Evolutionary conservation across 2,329 filamentous ascomycete species (phyloP), one percentile per base, ranked within the genome.

Genomic region (Cladobotryum protrusum): DNA sequence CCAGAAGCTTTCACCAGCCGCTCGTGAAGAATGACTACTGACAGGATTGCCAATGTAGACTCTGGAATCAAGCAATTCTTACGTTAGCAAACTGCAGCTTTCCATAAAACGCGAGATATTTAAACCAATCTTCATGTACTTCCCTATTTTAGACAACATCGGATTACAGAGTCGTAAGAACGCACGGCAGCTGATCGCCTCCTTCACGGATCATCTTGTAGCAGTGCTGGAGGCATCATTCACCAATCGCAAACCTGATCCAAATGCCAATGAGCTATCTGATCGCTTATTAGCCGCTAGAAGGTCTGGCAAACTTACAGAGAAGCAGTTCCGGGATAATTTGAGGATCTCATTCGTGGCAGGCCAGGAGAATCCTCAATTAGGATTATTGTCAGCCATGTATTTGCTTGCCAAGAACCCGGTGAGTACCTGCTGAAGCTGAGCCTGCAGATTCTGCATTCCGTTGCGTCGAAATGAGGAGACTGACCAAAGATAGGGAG

Each of bases 351-450:
- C 63, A 1, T 72, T 71, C 43, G 60, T 72, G 13, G 69, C 70
- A 0, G 68, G 67, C 0, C 69, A 72, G 46, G 70, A 72, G 55
- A 72, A 72, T 48, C 63, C 67, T 1, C 69, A 72, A 56, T 58
- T 67, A 47, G 57, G 65, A 15, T 59, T 71, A 15, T 64, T 62
- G 13, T 70, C 64, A 1, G 60, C 58, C 17, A 50, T 72, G 36
- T 71, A 67, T 54, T 56, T 68, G n/a, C 52, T 72, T 9, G 68
- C 66, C 3, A 63, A 63, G 24, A 56, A 68, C 45, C 53, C 56
- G 14, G 59, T 61, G 50, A 46, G 58, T 52, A 12, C n/a, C 18
- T 5, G 12, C 8, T 11, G 11, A 3, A 4, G 19, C 11, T 14
- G 18, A 29, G 14, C 18, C 4, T 24, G 8, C 12, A 6, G 14